Evolutionary conservation across 2,329 filamentous ascomycete species (phyloP).

Genomic region (Emmonsiellopsis sp.): DNA sequence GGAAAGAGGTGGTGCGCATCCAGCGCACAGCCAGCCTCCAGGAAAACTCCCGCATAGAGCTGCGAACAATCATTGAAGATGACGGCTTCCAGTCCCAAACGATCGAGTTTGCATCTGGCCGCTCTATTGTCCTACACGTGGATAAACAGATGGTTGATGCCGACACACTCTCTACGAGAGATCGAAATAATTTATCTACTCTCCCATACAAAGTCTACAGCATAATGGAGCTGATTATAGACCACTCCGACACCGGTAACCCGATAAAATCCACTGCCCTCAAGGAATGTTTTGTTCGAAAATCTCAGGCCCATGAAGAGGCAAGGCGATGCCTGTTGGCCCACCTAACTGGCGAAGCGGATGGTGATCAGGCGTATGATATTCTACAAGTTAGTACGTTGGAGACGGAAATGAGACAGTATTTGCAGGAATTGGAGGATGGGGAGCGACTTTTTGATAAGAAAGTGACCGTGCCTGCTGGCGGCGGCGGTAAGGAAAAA

Average conservation of each 20-base stretch:
- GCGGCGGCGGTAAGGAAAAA: background rate
- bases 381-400: constrained; percentile 1
- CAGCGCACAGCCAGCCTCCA: constrained; percentile 1
- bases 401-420: constrained; percentile 5
- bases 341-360: constrained; percentile 2
- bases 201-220: constrained; percentile 8
- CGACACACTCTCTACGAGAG: background rate
- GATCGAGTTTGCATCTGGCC: constrained; percentile 7
- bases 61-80: constrained; percentile 4
- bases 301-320: constrained; percentile 5
- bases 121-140: constrained; percentile 1
- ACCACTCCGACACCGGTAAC: background rate
- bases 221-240: constrained; percentile 3
- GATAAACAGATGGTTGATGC: constrained; percentile 5
- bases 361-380: constrained; percentile 4
- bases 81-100: constrained; percentile 1
- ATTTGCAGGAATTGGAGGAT: constrained; percentile 8
- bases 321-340: constrained; percentile 6
- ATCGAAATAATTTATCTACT: constrained; percentile 2
- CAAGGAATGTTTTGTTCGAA: constrained; percentile 4
- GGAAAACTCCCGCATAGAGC: constrained; percentile 5
- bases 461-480: background rate
- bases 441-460: constrained; percentile 8
- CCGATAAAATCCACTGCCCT: background rate
- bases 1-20: constrained; percentile 1